phyloP scores from a whole-genome alignment of 768 basidiomycete species.

The Hygrophorus pudorinus region DNA sequence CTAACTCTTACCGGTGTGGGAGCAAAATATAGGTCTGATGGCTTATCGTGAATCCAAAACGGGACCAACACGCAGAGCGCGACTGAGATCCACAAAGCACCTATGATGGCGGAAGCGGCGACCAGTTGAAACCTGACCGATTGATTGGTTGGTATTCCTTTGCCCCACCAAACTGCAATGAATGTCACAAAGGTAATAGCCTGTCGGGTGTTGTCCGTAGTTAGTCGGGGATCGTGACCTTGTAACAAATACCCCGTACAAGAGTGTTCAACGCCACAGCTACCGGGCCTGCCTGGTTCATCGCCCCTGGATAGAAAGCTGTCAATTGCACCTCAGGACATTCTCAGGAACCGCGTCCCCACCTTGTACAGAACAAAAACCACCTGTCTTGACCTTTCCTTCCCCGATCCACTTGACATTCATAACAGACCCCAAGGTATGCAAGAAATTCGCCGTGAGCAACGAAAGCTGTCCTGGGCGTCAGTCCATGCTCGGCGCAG shows the following conservation, averaged over 20 bases:
- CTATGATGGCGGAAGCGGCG: not conserved
- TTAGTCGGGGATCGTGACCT: not conserved
- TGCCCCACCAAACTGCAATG: constrained; percentile 1
- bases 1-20: constrained; percentile 1
- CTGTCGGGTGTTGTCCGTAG: not conserved
- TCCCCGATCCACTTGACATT: constrained; percentile 5
- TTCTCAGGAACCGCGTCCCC: not conserved
- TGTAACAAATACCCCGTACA: not conserved
- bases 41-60: not conserved
- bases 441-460: constrained; percentile 2
- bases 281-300: not conserved
- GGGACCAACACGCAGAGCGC: not conserved
- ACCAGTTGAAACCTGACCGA: not conserved
- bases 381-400: not conserved
- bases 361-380: constrained; percentile 7
- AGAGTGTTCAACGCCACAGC: constrained; percentile 2
- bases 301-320: not conserved
- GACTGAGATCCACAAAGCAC: not conserved
- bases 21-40: not conserved
- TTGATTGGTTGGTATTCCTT: not conserved
- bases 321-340: too few relatives aligned
- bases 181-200: constrained; percentile 1
- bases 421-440: constrained; percentile 4
- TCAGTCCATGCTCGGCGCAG: not conserved
- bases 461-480: not conserved